Conservation (phyloP, 2,329 filamentous ascomycete species). For the Calonectria pseudoturangicola region DNA sequence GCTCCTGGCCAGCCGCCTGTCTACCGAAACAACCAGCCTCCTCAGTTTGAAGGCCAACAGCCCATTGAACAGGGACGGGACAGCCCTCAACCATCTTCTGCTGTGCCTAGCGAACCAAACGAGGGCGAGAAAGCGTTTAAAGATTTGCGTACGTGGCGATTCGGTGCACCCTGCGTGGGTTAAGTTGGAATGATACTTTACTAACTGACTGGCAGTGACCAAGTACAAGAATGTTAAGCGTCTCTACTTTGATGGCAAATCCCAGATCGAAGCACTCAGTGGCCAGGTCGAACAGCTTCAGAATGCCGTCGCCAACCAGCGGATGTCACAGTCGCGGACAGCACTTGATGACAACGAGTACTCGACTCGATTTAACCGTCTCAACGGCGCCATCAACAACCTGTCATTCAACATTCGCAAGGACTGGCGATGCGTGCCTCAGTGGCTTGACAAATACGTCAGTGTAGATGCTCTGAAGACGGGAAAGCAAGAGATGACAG, state of each 20-base stretch:
- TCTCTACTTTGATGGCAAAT: conserved; percentile 96
- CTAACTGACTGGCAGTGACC: conserved; percentile 74
- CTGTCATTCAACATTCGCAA: conserved; percentile 97
- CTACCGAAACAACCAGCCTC: conserved; percentile 64
- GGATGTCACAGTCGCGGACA: conserved; percentile 94
- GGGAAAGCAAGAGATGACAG: conserved; percentile 98
- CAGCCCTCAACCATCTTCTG: conserved; percentile 72
- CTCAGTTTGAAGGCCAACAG: conserved; percentile 66
- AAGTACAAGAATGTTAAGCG: conserved; percentile 99
- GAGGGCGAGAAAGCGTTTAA: conserved; percentile 75
- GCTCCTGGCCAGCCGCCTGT: conserved; percentile 56
- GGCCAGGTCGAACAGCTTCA: conserved; percentile 94
- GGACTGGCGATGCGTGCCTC: conserved; percentile 88
- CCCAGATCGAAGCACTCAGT: conserved; percentile 91
- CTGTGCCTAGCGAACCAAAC: conserved; percentile 58
- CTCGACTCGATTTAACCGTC: conserved; percentile 87
- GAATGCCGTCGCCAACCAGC: conserved; percentile 97
- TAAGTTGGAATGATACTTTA: background rate
- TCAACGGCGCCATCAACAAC: conserved; percentile 96
- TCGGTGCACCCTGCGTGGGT: too few relatives aligned
- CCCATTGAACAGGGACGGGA: conserved; percentile 70
- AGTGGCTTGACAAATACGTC: conserved; percentile 86
- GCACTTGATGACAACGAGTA: conserved; percentile 98
- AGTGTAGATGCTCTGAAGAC: conserved; percentile 90
- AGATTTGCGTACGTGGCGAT: conserved; percentile 69